A percentile compares a stretch with the other conserved stretches of the same genome.
phyloP scores from a whole-genome alignment of 2,329 filamentous ascomycete genomes.

The Fusarium sp. region DNA sequence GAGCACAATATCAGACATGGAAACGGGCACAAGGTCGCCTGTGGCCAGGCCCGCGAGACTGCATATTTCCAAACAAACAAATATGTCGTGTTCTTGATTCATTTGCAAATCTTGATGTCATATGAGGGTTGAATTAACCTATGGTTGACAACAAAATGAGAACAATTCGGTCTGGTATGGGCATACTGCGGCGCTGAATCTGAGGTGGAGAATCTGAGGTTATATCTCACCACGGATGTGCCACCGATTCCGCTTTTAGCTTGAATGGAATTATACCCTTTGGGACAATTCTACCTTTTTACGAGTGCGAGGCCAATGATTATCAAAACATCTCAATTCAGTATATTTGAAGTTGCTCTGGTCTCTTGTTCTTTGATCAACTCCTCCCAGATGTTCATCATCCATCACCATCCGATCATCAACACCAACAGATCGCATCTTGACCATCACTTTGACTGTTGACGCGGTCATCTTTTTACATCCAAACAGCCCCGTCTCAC shows the following conservation, averaged over 20 bases:
- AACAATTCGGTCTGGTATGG: constrained; percentile 10
- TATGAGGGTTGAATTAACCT: background rate
- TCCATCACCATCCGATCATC: constrained; percentile 1
- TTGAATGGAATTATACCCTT: constrained; percentile 7
- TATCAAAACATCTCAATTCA: background rate
- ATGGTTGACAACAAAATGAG: constrained; percentile 8
- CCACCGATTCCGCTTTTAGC: constrained; percentile 10
- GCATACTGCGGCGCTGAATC: background rate
- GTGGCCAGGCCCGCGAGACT: constrained; percentile 27
- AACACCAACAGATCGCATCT: constrained; percentile 14
- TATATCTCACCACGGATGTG: constrained; percentile 6
- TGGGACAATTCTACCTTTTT: background rate
- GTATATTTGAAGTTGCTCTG: background rate
- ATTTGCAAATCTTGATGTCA: background rate
- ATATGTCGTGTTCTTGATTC: constrained; percentile 28
- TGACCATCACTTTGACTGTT: background rate
- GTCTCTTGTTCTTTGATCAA: background rate
- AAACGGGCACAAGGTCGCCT: constrained; percentile 27
- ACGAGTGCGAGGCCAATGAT: background rate
- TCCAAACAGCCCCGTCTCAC: constrained; percentile 23
- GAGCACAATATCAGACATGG: constrained; percentile 31
- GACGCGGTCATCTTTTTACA: constrained; percentile 26
- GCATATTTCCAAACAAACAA: constrained; percentile 44
- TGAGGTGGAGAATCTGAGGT: constrained; percentile 19
- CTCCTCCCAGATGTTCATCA: background rate